Conservation (phyloP, 176 grass and related monocot genomes). For the Rhynchospora pubera region DNA sequence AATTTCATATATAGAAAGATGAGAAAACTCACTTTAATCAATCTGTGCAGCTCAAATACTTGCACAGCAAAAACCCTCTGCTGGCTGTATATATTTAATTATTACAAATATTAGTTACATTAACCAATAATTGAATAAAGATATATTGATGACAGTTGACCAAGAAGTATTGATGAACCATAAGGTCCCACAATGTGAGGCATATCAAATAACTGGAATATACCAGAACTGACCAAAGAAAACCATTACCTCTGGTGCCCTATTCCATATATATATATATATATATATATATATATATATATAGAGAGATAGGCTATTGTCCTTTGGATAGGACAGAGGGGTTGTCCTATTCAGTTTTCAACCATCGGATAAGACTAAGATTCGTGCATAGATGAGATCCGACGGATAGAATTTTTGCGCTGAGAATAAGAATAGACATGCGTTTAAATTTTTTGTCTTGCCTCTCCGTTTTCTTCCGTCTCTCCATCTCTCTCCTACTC, state of each 20-base stretch:
- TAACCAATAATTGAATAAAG: neutral
- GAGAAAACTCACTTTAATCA: conserved; percentile 76
- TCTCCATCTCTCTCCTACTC: too few species aligned
- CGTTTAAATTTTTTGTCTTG: too few species aligned
- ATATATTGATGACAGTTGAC: neutral
- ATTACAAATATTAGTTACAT: conserved; percentile 9
- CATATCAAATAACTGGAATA: neutral
- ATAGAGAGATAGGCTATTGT: too few species aligned
- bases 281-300: too few species aligned
- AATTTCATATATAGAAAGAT: neutral
- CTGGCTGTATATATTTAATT: conserved; percentile 50
- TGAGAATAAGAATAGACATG: too few species aligned
- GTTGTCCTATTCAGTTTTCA: too few species aligned
- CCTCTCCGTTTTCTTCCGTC: too few species aligned
- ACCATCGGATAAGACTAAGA: too few species aligned
- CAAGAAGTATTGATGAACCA: neutral
- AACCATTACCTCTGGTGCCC: neutral
- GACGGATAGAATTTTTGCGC: too few species aligned
- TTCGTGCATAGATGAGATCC: too few species aligned
- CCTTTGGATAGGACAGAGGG: too few species aligned
- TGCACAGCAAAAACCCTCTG: conserved; percentile 92
- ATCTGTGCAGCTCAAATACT: conserved; percentile 92
- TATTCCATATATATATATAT: neutral
- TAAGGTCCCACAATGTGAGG: neutral
- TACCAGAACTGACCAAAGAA: conserved; percentile 4